Percentiles rank a stretch among this genome's conserved stretches.
These are phyloP conservation scores for Pseudoneurospora amorphoporcata DNA, from an alignment of 495 filamentous ascomycete species.

Conservation along the genomic window DNA sequence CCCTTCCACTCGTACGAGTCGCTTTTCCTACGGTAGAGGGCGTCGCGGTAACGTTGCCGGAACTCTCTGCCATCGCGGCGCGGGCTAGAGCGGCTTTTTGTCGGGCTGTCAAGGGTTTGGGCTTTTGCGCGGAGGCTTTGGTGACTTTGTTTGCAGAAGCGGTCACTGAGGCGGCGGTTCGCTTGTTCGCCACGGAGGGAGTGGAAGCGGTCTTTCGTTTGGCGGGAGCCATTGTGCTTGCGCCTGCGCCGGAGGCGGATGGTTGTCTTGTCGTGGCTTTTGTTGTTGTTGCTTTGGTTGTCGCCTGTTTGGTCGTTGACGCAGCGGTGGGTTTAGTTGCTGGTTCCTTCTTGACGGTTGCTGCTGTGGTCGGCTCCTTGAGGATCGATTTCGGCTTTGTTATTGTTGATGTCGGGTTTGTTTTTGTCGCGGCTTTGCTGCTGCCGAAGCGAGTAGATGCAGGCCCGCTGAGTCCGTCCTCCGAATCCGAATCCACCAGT, in stretches of 20 bases:
- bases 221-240: slow-evolving; percentile 29
- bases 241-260: slow-evolving; percentile 5
- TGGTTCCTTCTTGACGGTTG: not conserved
- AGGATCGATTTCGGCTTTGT: not conserved
- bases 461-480: slow-evolving; percentile 43
- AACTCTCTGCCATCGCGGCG: slow-evolving; percentile 40
- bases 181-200: not conserved
- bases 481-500: slow-evolving; percentile 59
- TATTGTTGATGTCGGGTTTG: slow-evolving; percentile 4
- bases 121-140: slow-evolving; percentile 22
- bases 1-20: slow-evolving; percentile 15
- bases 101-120: not conserved
- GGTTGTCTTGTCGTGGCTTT: not conserved
- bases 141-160: slow-evolving; percentile 27
- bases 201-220: slow-evolving; percentile 23
- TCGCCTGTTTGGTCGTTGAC: not conserved
- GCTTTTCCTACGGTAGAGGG: slow-evolving; percentile 24
- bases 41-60: slow-evolving; percentile 20
- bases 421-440: slow-evolving; percentile 21
- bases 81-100: not conserved
- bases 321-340: not conserved
- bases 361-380: not conserved
- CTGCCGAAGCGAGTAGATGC: slow-evolving; percentile 20
- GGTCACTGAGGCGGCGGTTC: slow-evolving; percentile 7
- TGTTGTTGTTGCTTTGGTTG: slow-evolving; percentile 1